Conservation (phyloP, 129 eudicot genomes). For the Silybum marianum region DNA sequence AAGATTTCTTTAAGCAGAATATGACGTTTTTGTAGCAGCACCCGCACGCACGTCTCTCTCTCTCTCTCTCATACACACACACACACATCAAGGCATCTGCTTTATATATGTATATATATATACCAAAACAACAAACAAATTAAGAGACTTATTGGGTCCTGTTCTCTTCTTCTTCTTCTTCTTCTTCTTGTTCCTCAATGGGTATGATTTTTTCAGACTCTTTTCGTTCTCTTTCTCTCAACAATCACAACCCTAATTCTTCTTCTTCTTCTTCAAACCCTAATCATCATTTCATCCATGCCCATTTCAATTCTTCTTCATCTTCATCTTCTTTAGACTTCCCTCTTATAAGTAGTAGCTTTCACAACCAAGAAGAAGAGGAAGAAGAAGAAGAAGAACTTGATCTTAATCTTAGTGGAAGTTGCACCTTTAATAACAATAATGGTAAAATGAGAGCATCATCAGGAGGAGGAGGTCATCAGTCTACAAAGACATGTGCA, state of each 20-base stretch:
- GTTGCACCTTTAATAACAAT: conserved; percentile 25
- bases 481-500: conserved; percentile 66
- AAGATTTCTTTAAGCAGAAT: conserved; percentile 39
- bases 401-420: conserved; percentile 58
- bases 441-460: conserved; percentile 31
- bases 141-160: neutral
- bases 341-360: conserved; percentile 9
- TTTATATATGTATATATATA: conserved; percentile 33
- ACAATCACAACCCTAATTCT: conserved; percentile 16
- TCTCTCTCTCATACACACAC: conserved; percentile 23
- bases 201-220: conserved; percentile 41
- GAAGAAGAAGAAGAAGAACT: conserved; percentile 35
- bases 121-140: conserved; percentile 16
- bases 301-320: conserved; percentile 20
- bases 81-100: conserved; percentile 19
- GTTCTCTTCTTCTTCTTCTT: neutral
- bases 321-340: conserved; percentile 30
- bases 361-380: conserved; percentile 31
- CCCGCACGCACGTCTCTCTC: conserved; percentile 37
- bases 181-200: conserved; percentile 4
- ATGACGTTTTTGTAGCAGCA: conserved; percentile 41
- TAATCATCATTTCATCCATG: conserved; percentile 17
- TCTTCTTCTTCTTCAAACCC: conserved; percentile 22
- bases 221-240: conserved; percentile 57
- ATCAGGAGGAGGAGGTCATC: conserved; percentile 32